phyloP scores from a whole-genome alignment of 495 filamentous ascomycete species.

The Tuber umbilicatum region DNA sequence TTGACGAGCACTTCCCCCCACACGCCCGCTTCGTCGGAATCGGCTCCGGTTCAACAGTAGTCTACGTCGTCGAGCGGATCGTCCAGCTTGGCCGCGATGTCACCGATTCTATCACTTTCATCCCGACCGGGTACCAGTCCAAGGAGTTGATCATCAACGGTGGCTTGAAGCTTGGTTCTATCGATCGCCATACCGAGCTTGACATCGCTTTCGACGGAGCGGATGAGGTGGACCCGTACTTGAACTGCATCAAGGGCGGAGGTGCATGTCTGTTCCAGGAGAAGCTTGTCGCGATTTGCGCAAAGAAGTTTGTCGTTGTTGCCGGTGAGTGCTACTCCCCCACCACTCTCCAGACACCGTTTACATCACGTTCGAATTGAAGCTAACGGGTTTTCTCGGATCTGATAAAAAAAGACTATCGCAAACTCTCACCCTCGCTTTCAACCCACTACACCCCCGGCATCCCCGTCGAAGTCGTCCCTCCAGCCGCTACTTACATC shows the following conservation, averaged over 20 bases:
- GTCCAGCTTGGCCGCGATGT: conserved; percentile 58
- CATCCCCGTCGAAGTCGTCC: conserved; percentile 89
- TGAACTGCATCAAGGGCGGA: conserved; percentile 97
- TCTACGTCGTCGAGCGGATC: conserved; percentile 95
- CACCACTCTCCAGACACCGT: not conserved
- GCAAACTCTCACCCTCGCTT: conserved; percentile 73
- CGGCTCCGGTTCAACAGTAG: conserved; percentile 85
- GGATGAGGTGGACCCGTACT: conserved; percentile 88
- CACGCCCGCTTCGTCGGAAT: conserved; percentile 75
- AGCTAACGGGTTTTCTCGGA: conserved; percentile 4
- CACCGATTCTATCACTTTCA: conserved; percentile 62
- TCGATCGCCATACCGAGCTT: conserved; percentile 49
- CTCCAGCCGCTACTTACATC: conserved; percentile 67
- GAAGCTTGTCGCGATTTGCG: conserved; percentile 81
- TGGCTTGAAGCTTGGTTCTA: conserved; percentile 67
- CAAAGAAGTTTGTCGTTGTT: conserved; percentile 86
- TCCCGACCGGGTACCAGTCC: conserved; percentile 88
- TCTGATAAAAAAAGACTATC: conserved; percentile 58
- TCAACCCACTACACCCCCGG: conserved; percentile 68
- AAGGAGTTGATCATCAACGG: conserved; percentile 71
- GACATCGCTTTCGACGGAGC: conserved; percentile 52
- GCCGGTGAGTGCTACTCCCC: conserved; percentile 54
- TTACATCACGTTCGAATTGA: not conserved
- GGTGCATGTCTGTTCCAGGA: conserved; percentile 97
- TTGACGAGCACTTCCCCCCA: conserved; percentile 72